Percentiles rank a stretch among this genome's conserved stretches.
Conservation (phyloP, 176 grass and related monocot genomes). For the Hsuehochloa calcarea region DNA sequence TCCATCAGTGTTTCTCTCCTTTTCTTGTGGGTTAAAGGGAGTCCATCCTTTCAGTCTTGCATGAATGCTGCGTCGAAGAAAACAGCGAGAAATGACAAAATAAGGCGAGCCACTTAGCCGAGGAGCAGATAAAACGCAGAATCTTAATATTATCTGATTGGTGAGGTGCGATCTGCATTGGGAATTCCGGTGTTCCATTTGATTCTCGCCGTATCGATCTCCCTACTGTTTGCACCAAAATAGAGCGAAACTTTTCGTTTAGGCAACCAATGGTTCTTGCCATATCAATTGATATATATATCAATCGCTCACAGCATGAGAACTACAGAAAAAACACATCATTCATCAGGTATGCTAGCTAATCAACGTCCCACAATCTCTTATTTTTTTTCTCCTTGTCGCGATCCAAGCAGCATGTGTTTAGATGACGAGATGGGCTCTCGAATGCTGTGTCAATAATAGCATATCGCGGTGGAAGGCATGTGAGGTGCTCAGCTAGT, state of each 20-base stretch:
- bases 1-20: neutral
- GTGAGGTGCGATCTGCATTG: neutral
- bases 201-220: neutral
- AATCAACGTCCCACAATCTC: neutral
- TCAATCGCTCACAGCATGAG: neutral
- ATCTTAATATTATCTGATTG: neutral
- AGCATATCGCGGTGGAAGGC: neutral
- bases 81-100: neutral
- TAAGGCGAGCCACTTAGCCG: neutral
- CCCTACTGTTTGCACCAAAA: neutral
- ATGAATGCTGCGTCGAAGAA: neutral
- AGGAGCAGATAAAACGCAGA: neutral
- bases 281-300: neutral
- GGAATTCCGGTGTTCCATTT: neutral
- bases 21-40: neutral
- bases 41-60: neutral
- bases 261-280: neutral
- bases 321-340: neutral
- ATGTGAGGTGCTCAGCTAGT: constrained; percentile 15
- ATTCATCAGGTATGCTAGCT: neutral
- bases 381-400: neutral
- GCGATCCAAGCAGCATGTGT: constrained; percentile 22
- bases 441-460: neutral
- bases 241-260: neutral
- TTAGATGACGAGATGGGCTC: neutral